Conservation (phyloP, 371 early-diverging fungal species). For the Smittium culicis region DNA sequence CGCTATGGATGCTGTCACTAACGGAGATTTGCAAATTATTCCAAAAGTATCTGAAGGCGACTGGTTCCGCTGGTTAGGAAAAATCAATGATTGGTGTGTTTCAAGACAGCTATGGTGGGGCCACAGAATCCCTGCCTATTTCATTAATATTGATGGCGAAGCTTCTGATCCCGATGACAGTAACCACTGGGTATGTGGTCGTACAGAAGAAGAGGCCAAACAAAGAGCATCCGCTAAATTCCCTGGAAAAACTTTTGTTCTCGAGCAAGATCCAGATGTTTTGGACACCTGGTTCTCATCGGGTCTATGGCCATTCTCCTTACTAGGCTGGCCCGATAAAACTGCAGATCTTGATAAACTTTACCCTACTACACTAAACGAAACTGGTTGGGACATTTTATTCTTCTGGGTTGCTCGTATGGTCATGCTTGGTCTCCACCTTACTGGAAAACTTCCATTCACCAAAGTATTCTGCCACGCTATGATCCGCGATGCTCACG, state of each 20-base stretch:
- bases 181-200: slow-evolving; percentile 74
- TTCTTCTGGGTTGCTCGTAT: slow-evolving; percentile 99
- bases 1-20: slow-evolving; percentile 74
- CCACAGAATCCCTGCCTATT: slow-evolving; percentile 97
- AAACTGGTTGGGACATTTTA: slow-evolving; percentile 99
- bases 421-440: slow-evolving; percentile 96
- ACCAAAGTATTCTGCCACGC: slow-evolving; percentile 93
- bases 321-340: slow-evolving; percentile 91
- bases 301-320: slow-evolving; percentile 97
- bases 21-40: slow-evolving; percentile 72
- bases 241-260: slow-evolving; percentile 45
- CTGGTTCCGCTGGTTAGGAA: slow-evolving; percentile 95
- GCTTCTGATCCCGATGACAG: slow-evolving; percentile 31
- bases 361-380: slow-evolving; percentile 89
- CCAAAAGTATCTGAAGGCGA: slow-evolving; percentile 86
- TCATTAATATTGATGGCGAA: slow-evolving; percentile 62
- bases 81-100: slow-evolving; percentile 98
- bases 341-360: slow-evolving; percentile 72
- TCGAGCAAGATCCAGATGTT: slow-evolving; percentile 92
- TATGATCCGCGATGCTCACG: slow-evolving; percentile 98
- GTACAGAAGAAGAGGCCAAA: slow-evolving; percentile 63
- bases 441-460: slow-evolving; percentile 94
- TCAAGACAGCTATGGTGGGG: slow-evolving; percentile 99
- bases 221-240: slow-evolving; percentile 59
- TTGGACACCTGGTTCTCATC: slow-evolving; percentile 99